These are phyloP conservation scores for Rhizopogon salebrosus DNA, from an alignment of 768 basidiomycete species.

Conservation along the genomic window DNA sequence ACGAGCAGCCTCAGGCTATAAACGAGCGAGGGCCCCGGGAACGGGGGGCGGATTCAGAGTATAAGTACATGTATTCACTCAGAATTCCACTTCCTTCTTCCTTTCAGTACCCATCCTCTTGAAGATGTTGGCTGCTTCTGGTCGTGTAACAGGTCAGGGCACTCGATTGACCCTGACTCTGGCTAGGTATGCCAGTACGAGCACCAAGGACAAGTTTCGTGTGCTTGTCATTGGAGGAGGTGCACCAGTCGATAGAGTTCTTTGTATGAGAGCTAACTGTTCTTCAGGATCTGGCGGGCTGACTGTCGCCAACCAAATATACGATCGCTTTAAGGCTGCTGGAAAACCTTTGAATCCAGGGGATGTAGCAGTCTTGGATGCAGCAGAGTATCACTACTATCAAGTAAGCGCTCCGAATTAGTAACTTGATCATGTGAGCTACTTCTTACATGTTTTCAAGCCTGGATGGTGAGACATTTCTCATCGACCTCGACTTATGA, in stretches of 20 bases:
- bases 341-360: slow-evolving; percentile 62
- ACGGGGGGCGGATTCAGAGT: not conserved
- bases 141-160: slow-evolving; percentile 4
- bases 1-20: too few species aligned
- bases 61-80: not conserved
- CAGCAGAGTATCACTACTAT: slow-evolving; percentile 79
- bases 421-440: not conserved
- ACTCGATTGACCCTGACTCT: slow-evolving; percentile 4
- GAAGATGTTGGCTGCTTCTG: slow-evolving; percentile 10
- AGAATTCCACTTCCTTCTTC: not conserved
- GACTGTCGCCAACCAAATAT: slow-evolving; percentile 83
- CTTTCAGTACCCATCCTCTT: not conserved
- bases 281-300: slow-evolving; percentile 73
- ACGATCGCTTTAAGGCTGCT: slow-evolving; percentile 67
- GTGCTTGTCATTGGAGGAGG: slow-evolving; percentile 87
- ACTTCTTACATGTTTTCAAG: slow-evolving; percentile 30
- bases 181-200: slow-evolving; percentile 20
- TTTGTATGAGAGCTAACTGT: slow-evolving; percentile 1
- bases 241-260: slow-evolving; percentile 23
- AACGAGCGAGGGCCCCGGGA: too few species aligned
- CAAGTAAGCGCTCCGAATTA: slow-evolving; percentile 43
- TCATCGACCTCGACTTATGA: not conserved
- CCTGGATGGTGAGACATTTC: slow-evolving; percentile 76
- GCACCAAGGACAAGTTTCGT: slow-evolving; percentile 58
- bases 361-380: slow-evolving; percentile 86